Base-by-base conservation (phyloP, 2,329 filamentous ascomycete species). In the Colletotrichum zoysiae region DNA sequence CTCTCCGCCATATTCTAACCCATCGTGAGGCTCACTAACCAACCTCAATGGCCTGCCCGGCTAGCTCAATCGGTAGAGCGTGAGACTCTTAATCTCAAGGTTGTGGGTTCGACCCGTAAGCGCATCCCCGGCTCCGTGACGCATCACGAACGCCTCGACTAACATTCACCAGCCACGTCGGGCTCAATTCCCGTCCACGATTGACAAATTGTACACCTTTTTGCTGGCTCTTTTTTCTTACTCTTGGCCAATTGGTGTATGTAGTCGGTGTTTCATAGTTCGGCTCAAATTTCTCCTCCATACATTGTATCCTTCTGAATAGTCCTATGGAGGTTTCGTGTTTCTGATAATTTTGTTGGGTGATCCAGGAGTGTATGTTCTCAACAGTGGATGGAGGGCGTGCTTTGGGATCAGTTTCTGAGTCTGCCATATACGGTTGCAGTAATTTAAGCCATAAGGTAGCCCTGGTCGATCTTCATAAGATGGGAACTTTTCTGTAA, bases 31-130 rank as follows among this genome's bases (percentile, higher is more conserved):
- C 2, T 1, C 1, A 0, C 9, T 65, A 64, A n/a, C 59, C 33
- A 46, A 33, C 50, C n/a, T 26, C 9, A 38, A 59, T 18, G 57
- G 42, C 53, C 65, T 71, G 69, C 85, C 86, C 83, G 85, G 86
- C 85, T 90, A 90, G 88, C 88, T 90, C 88, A 90, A 90, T 90
- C 87, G 87, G 88, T 91, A 91, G 89, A 91, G 89, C 89, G 89
- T 91, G 86, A 90, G 89, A 91, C 89, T 91, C 89, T 88, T 88
- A 88, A 86, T 86, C 85, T 87, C 83, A 86, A 87, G 85, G 84
- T 83, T 86, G 84, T 83, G 84, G 84, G 86, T 88, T 87, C 85
- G 85, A 86, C 70, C 72, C 72, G 61, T 64, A 64, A 64, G 61
- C 50, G 26, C 50, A 30, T 2, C 4, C 23, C 48, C 20, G 26